These are phyloP conservation scores for Tetracentron sinense DNA, from an alignment of 164 flowering plant species.

Conservation along the genomic window DNA sequence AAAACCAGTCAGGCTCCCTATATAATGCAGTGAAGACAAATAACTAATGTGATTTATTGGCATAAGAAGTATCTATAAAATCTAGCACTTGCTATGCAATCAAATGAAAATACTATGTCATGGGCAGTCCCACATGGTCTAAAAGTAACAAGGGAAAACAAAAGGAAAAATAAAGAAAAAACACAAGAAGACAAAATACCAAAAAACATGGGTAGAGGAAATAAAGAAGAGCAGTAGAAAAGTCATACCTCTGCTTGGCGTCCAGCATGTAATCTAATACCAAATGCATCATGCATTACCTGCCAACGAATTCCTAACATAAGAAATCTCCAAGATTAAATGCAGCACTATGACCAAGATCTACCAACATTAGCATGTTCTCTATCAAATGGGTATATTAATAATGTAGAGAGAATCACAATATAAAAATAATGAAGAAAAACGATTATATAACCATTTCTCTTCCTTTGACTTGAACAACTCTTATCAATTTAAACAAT, in stretches of 20 bases:
- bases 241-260: conserved; percentile 90
- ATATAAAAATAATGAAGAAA: too few species aligned
- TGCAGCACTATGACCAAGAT: not conserved
- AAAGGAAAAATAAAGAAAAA: not conserved
- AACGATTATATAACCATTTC: too few species aligned
- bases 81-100: not conserved
- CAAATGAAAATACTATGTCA: not conserved
- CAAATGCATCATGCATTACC: conserved; percentile 98
- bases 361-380: too few species aligned
- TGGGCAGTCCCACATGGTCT: not conserved
- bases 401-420: too few species aligned
- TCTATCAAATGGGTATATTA: too few species aligned
- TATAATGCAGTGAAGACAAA: not conserved
- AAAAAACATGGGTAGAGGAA: not conserved
- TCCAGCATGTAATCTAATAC: conserved; percentile 94
- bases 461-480: too few species aligned
- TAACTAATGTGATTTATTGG: not conserved
- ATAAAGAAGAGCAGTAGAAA: not conserved
- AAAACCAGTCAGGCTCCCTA: not conserved
- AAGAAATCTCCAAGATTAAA: conserved; percentile 11
- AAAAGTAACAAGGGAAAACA: not conserved
- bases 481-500: too few species aligned
- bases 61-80: not conserved
- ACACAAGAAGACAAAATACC: not conserved
- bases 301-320: conserved; percentile 30